These are phyloP conservation scores for Daldinia bambusicola DNA, from an alignment of 495 filamentous ascomycete genomes.

Conservation along the genomic window DNA sequence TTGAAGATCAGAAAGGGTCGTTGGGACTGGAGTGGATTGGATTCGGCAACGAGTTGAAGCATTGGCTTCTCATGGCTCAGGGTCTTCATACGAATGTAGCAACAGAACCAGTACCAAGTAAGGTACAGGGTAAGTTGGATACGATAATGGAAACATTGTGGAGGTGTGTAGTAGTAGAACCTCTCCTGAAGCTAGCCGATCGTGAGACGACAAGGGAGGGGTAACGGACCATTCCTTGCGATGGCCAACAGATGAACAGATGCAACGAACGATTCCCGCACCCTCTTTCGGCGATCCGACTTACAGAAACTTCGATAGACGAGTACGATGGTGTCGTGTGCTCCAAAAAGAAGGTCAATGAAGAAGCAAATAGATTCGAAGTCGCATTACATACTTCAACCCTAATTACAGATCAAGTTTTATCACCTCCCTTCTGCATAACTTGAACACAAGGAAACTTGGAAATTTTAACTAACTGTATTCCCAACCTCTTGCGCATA, in stretches of 20 bases:
- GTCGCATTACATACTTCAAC: conserved; percentile 23
- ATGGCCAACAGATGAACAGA: conserved; percentile 25
- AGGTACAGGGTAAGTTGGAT: conserved; percentile 14
- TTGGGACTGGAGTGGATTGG: conserved; percentile 10
- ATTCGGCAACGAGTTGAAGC: conserved; percentile 2
- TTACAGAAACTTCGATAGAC: conserved; percentile 25
- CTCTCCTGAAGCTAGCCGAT: conserved; percentile 34
- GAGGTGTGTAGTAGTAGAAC: conserved; percentile 18
- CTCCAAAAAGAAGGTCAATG: conserved; percentile 11
- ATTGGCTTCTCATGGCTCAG: conserved; percentile 9
- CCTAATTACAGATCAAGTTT: conserved; percentile 10
- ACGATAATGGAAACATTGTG: conserved; percentile 16
- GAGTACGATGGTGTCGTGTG: conserved; percentile 31
- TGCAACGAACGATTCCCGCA: conserved; percentile 31
- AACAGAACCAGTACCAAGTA: background rate
- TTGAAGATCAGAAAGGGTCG: conserved; percentile 23
- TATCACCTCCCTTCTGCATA: conserved; percentile 3
- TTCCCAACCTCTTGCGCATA: conserved; percentile 21
- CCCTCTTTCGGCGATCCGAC: conserved; percentile 18
- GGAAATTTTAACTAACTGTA: conserved; percentile 22
- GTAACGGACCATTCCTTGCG: conserved; percentile 25
- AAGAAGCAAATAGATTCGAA: conserved; percentile 13
- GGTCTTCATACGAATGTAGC: conserved; percentile 8
- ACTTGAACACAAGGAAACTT: conserved; percentile 20
- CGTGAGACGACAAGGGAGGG: conserved; percentile 33